Evolutionary conservation across 202 grass and related monocot species (phyloP).

Genomic region (Panicum hallii): DNA sequence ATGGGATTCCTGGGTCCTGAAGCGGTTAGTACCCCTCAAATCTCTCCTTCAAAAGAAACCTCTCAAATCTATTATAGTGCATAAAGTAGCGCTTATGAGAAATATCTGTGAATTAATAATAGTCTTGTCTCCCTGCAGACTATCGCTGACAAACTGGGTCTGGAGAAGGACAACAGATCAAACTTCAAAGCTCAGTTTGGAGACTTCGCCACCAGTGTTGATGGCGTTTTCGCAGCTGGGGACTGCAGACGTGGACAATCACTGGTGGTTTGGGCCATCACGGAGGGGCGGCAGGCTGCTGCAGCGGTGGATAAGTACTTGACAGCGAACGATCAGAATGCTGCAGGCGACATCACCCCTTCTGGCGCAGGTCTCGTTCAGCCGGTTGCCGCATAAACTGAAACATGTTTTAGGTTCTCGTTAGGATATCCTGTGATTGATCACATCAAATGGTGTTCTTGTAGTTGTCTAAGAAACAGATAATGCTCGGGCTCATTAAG

Average conservation of each 20-base stretch:
- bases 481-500: slow-evolving; percentile 33
- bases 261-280: slow-evolving; percentile 97
- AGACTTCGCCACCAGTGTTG: slow-evolving; percentile 78
- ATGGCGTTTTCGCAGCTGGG: slow-evolving; percentile 89
- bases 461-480: slow-evolving; percentile 27
- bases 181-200: slow-evolving; percentile 95
- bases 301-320: slow-evolving; percentile 76
- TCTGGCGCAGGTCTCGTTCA: slow-evolving; percentile 62
- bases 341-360: slow-evolving; percentile 16
- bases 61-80: slow-evolving; percentile 18
- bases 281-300: slow-evolving; percentile 85
- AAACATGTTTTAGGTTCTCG: slow-evolving; percentile 20
- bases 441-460: slow-evolving; percentile 42
- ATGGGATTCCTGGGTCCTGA: slow-evolving; percentile 99
- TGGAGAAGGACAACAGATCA: slow-evolving; percentile 83
- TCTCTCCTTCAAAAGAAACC: not conserved
- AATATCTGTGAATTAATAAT: slow-evolving; percentile 32
- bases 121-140: slow-evolving; percentile 56
- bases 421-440: slow-evolving; percentile 38
- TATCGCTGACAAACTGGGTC: slow-evolving; percentile 70
- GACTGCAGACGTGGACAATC: slow-evolving; percentile 98
- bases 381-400: slow-evolving; percentile 59
- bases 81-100: not conserved
- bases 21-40: slow-evolving; percentile 57
- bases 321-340: slow-evolving; percentile 52